A percentile compares a stretch with the other conserved stretches of the same genome.
phyloP scores from a whole-genome alignment of 192 early-diverging fungal genomes.

The Coemansia sp. region DNA sequence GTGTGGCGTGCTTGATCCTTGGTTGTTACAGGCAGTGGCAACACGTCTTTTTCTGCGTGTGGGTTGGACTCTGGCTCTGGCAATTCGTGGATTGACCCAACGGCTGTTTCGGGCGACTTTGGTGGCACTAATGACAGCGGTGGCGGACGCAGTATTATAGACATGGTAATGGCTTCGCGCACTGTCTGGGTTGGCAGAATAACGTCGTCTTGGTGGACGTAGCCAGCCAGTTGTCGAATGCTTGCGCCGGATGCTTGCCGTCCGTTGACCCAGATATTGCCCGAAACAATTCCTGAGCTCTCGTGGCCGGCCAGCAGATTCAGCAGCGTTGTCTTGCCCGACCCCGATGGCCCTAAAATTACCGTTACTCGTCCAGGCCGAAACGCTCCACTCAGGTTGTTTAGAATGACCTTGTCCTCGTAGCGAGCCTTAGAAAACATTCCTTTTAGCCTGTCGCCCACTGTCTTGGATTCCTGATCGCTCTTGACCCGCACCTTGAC shows the following conservation, averaged over 20 bases:
- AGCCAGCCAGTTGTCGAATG: slow-evolving; percentile 58
- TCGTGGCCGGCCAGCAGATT: slow-evolving; percentile 62
- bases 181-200: slow-evolving; percentile 71
- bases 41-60: slow-evolving; percentile 17
- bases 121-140: slow-evolving; percentile 11
- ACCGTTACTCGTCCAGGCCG: slow-evolving; percentile 60
- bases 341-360: slow-evolving; percentile 65
- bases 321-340: slow-evolving; percentile 66
- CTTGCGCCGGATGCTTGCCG: slow-evolving; percentile 51
- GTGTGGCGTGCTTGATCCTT: neutral
- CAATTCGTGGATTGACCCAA: neutral
- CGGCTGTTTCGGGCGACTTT: neutral
- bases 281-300: slow-evolving; percentile 47
- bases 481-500: slow-evolving; percentile 29
- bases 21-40: slow-evolving; percentile 22
- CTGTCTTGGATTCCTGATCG: neutral
- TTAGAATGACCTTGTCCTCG: slow-evolving; percentile 43
- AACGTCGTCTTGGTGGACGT: slow-evolving; percentile 63
- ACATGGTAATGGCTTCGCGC: slow-evolving; percentile 73
- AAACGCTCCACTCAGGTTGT: slow-evolving; percentile 38
- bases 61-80: neutral
- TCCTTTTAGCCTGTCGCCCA: neutral
- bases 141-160: slow-evolving; percentile 55
- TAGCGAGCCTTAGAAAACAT: slow-evolving; percentile 5
- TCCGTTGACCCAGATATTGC: slow-evolving; percentile 62